phyloP scores from a whole-genome alignment of 345 rosid genomes.

The Arabis hirsuta region DNA sequence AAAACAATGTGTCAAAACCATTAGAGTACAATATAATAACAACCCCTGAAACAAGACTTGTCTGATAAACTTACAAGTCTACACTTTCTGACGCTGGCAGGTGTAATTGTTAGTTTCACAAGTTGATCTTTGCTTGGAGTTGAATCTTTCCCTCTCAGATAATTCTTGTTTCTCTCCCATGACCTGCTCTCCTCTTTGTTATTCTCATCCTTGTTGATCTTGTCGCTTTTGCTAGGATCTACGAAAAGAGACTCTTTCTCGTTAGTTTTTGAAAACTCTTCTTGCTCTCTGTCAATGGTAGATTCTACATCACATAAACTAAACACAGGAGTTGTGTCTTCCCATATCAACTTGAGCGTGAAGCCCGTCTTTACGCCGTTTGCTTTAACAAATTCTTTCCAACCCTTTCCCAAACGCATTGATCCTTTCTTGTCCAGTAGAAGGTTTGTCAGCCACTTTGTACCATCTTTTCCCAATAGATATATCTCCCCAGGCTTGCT shows the following conservation, averaged over 20 bases:
- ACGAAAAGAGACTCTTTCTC: slow-evolving; percentile 1
- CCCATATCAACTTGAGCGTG: slow-evolving; percentile 11
- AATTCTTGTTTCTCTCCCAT: background rate
- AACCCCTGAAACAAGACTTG: background rate
- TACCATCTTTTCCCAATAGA: slow-evolving; percentile 18
- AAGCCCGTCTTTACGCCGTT: background rate
- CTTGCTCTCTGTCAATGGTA: slow-evolving; percentile 12
- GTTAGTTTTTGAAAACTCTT: background rate
- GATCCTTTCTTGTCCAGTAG: background rate
- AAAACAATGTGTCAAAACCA: background rate
- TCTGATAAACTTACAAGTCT: slow-evolving; percentile 4
- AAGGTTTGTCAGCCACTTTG: background rate
- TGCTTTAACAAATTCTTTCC: slow-evolving; percentile 6
- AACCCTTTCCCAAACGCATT: slow-evolving; percentile 18
- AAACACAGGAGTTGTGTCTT: slow-evolving; percentile 19
- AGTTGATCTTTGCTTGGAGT: slow-evolving; percentile 1
- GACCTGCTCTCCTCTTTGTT: slow-evolving; percentile 1
- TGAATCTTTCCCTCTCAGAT: background rate
- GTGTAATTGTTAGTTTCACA: slow-evolving; percentile 19
- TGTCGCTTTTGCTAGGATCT: background rate
- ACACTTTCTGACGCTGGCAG: background rate
- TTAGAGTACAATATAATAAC: background rate
- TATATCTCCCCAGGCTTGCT: slow-evolving; percentile 11
- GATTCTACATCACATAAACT: slow-evolving; percentile 9
- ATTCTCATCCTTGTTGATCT: background rate